Conservation (phyloP, 2,329 filamentous ascomycete genomes). For the Penicillium freii region DNA sequence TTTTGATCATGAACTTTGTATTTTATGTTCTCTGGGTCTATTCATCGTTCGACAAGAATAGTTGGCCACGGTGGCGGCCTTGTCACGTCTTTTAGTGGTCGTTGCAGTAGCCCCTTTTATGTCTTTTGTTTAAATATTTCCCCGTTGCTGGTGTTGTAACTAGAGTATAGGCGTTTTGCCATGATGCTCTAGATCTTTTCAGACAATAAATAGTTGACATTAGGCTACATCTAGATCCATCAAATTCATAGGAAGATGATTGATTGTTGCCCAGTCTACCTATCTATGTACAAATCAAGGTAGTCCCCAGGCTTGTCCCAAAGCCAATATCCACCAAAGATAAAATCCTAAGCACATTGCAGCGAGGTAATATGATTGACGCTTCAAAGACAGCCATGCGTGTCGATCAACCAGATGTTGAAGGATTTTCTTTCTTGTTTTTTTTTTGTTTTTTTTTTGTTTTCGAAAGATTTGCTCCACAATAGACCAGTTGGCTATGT, state of each 20-base stretch:
- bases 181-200: background rate
- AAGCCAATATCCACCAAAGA: slow-evolving; percentile 2
- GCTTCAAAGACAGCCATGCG: background rate
- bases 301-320: background rate
- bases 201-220: background rate
- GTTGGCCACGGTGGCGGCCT: background rate
- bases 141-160: too few species aligned
- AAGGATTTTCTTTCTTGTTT: background rate
- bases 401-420: background rate
- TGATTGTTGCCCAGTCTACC: background rate
- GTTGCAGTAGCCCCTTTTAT: too few species aligned
- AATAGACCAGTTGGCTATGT: background rate
- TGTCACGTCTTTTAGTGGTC: too few species aligned
- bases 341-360: slow-evolving; percentile 3
- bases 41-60: background rate
- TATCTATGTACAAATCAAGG: background rate
- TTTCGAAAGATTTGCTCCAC: background rate
- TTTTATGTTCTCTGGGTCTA: background rate
- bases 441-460: background rate
- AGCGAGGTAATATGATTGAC: background rate
- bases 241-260: background rate
- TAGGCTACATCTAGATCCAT: background rate
- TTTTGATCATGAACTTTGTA: background rate
- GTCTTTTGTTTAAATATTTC: too few species aligned
- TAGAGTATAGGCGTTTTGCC: too few species aligned